A percentile compares a stretch with the other conserved stretches of the same genome.
These are phyloP conservation scores for Lablab purpureus DNA, from an alignment of 306 rosid species.

Conservation along the genomic window DNA sequence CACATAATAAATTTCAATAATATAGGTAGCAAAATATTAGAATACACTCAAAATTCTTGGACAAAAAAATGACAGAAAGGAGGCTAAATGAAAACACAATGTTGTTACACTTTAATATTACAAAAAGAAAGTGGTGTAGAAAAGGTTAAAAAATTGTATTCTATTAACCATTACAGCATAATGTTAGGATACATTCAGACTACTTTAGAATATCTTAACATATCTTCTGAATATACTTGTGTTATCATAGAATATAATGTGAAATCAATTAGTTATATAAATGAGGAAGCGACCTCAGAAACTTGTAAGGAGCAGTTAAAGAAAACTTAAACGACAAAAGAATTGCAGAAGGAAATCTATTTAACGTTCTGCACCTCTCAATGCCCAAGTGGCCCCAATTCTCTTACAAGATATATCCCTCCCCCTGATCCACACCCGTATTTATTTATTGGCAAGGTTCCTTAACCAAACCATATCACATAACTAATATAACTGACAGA, in stretches of 20 bases:
- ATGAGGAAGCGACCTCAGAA: not conserved
- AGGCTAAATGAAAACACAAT: not conserved
- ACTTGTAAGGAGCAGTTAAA: too few relatives aligned
- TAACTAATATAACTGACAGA: too few relatives aligned
- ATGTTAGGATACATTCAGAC: not conserved
- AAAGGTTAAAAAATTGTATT: not conserved
- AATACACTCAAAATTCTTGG: constrained; percentile 5
- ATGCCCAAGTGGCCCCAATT: too few relatives aligned
- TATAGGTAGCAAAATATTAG: not conserved
- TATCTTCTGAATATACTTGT: not conserved
- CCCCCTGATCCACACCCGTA: too few relatives aligned
- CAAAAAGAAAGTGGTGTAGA: not conserved
- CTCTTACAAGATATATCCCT: too few relatives aligned
- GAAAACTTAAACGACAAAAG: too few relatives aligned
- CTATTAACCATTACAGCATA: constrained; percentile 3
- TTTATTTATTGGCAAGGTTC: too few relatives aligned
- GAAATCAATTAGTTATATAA: constrained; percentile 11
- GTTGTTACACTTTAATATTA: not conserved
- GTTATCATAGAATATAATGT: not conserved
- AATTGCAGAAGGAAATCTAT: too few relatives aligned
- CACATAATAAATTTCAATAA: constrained; percentile 24
- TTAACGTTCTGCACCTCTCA: too few relatives aligned
- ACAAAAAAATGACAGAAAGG: not conserved
- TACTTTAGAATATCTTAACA: constrained; percentile 19
- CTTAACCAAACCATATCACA: too few relatives aligned